These are phyloP conservation scores for Elaphomyces granulatus DNA, from an alignment of 495 filamentous ascomycete genomes.

Conservation along the genomic window DNA sequence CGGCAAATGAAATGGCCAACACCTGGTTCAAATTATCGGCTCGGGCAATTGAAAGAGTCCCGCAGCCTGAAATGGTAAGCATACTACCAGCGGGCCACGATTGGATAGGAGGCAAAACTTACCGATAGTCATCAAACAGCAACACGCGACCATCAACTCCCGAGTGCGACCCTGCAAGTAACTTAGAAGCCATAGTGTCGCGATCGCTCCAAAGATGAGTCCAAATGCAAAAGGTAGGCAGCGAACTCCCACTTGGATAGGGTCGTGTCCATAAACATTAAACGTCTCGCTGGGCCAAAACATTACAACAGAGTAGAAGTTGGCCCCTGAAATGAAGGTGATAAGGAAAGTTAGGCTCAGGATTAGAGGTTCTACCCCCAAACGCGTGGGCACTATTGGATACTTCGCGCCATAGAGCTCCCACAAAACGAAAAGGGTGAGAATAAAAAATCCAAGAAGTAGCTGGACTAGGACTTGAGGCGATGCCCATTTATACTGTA, in stretches of 20 bases:
- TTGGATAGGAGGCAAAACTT: constrained; percentile 5
- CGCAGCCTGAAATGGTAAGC: constrained; percentile 34
- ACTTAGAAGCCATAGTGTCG: constrained; percentile 47
- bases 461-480: constrained; percentile 46
- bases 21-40: constrained; percentile 45
- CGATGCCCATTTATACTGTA: constrained; percentile 42
- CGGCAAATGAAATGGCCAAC: constrained; percentile 47
- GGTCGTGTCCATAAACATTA: constrained; percentile 61
- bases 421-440: constrained; percentile 45
- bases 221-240: constrained; percentile 52
- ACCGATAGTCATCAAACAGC: constrained; percentile 55
- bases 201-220: constrained; percentile 46
- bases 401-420: constrained; percentile 44
- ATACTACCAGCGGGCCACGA: not conserved
- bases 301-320: constrained; percentile 61
- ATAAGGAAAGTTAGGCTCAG: constrained; percentile 51
- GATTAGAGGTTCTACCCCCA: constrained; percentile 49
- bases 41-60: constrained; percentile 40
- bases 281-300: constrained; percentile 64
- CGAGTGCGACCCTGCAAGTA: constrained; percentile 47
- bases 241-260: constrained; percentile 49
- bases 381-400: constrained; percentile 50
- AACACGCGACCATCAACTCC: constrained; percentile 46
- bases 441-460: constrained; percentile 37
- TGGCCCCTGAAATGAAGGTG: constrained; percentile 58